Conservation (phyloP, 2,329 filamentous ascomycete species). For the Talaromyces islandicus region DNA sequence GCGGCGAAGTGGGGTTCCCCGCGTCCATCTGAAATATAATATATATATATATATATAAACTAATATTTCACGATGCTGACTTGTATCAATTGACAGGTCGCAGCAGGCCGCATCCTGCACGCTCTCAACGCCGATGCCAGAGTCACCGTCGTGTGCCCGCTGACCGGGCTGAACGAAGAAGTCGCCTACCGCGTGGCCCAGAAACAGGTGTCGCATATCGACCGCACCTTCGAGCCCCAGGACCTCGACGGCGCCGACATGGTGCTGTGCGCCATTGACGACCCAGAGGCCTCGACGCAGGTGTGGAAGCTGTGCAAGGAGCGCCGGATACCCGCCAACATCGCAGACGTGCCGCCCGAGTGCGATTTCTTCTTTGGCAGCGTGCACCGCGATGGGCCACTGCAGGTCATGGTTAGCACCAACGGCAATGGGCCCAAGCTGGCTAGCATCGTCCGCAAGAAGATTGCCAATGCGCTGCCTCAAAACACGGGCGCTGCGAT, state of each 20-base stretch:
- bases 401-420: conserved; percentile 98
- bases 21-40: not conserved
- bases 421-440: conserved; percentile 93
- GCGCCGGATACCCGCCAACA: conserved; percentile 79
- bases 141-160: conserved; percentile 78
- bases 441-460: conserved; percentile 75
- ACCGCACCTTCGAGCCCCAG: conserved; percentile 77
- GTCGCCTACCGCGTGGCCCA: conserved; percentile 74
- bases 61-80: conserved; percentile 1
- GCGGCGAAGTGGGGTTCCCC: conserved; percentile 68
- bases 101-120: conserved; percentile 87
- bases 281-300: conserved; percentile 78
- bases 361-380: conserved; percentile 99
- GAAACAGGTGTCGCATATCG: conserved; percentile 70
- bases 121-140: conserved; percentile 90
- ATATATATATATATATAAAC: not conserved
- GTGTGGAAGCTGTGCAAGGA: conserved; percentile 95
- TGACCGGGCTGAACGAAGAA: conserved; percentile 76
- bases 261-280: conserved; percentile 90
- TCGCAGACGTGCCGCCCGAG: conserved; percentile 91
- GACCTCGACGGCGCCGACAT: conserved; percentile 79
- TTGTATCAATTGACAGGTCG: conserved; percentile 58
- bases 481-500: conserved; percentile 79
- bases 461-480: conserved; percentile 73
- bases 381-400: conserved; percentile 85